Evolutionary conservation across 805 yeast genomes (phyloP).

Genomic region (Metschnikowia corniflorae): DNA sequence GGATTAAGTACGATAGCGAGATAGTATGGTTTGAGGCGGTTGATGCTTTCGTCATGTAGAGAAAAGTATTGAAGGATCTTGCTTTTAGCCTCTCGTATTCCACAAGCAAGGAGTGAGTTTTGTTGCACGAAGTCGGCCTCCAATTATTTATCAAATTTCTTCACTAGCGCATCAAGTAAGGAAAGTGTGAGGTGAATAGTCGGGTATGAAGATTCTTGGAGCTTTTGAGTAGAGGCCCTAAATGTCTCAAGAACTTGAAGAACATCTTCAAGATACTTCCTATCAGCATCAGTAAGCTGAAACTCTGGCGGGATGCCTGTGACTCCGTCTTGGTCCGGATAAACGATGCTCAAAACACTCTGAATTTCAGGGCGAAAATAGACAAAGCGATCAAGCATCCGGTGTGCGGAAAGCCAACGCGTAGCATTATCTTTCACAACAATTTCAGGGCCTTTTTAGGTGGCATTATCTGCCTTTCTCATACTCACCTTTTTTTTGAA

Average conservation of each 20-base stretch:
- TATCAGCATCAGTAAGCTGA: slow-evolving; percentile 4
- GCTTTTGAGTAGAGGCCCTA: not conserved
- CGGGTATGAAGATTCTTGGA: slow-evolving; percentile 1
- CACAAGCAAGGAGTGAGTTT: slow-evolving; percentile 1
- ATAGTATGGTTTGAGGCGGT: too few relatives aligned
- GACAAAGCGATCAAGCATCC: slow-evolving; percentile 2
- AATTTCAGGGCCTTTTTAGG: slow-evolving; percentile 1
- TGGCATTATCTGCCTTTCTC: not conserved
- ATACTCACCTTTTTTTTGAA: not conserved
- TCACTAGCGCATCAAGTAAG: not conserved
- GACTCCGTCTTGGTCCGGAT: not conserved
- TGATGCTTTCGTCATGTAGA: too few relatives aligned
- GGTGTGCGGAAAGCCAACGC: slow-evolving; percentile 5
- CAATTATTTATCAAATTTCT: not conserved
- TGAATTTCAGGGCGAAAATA: slow-evolving; percentile 1
- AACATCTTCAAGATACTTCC: slow-evolving; percentile 1
- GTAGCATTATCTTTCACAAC: slow-evolving; percentile 1
- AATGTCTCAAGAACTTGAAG: not conserved
- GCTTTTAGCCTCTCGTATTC: not conserved
- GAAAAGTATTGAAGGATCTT: too few relatives aligned
- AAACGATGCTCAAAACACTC: not conserved
- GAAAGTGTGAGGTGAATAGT: slow-evolving; percentile 3
- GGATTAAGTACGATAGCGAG: too few relatives aligned
- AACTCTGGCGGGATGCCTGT: not conserved
- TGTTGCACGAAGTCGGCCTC: not conserved